Base-by-base conservation (phyloP, 1,139 yeast genomes). In the Suhomyces wounanorum region DNA sequence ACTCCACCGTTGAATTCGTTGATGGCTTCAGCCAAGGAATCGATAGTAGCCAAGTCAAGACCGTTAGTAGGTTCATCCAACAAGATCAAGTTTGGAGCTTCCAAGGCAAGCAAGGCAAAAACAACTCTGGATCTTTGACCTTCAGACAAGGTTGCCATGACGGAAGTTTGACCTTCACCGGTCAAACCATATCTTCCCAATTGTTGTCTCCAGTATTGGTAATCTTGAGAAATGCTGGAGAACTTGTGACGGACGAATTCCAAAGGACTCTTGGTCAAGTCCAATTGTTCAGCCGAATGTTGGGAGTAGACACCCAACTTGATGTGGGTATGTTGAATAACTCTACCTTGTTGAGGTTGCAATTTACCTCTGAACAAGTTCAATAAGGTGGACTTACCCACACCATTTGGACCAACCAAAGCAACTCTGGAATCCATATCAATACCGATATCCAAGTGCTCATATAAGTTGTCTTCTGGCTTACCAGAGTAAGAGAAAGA, bases 1-100 rank as follows among this genome's bases (percentile, higher is more conserved):
- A 94, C 97, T 81, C 99, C 99, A 75, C 99, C 99, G 66, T 86
- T 89, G 80, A 89, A 95, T 40, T 84, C 87, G 61, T 90, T 85
- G 68, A 95, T 92, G 56, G 99, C 99, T 53, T 88, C 96, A 52
- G 98, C 99, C 66, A 94, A 81, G 42, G 99, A 94, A 75, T 95
- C 99, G 67, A 94, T 94, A 45, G 99, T 92, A 65, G 97, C 89
- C 64, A 95, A 92, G 79, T 95, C 99, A 74, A 95, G 82, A 82
- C 98, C 99, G 82, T 94, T 94, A 62, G 99, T 94, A 83, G 99
- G 99, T 85, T 95, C 99, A 79, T 94, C 99, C 77, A 94, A 81
- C 68, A 94, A 79, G 65, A 94, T 81, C 75, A 94, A 89, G 76
- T 94, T 94, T 66, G 99, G 99, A 59, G 88, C 80, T 76, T 94